Evolutionary conservation across 768 basidiomycete species (phyloP), one percentile per base, ranked within the genome.

Genomic region (Auriscalpium orientale): DNA sequence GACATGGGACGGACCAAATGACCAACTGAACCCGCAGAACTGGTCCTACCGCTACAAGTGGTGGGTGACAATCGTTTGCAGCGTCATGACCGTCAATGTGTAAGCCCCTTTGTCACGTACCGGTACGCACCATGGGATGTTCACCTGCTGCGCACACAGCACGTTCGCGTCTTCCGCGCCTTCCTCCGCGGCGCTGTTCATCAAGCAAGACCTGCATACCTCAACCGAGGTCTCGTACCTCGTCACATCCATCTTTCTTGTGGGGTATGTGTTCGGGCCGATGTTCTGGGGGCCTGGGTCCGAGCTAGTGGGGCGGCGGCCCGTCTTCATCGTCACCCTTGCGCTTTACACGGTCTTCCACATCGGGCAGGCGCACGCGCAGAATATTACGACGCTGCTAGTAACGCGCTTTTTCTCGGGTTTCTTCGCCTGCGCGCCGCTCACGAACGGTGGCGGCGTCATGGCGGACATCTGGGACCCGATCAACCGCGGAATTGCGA

Each of bases 391-490:
- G 36, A 61, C 63, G 2, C 37, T 63, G 8, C 56, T 61, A 12
- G 50, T 61, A 44, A 63, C 59, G 11, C 65, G 66, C 11, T 67
- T 68, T 51, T 50, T 68, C 4, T 61, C 56, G 35, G 67, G 67
- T 2, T 58, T 61, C 48, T 66, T 68, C 38, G 54, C 59, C 28
- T 51, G 51, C 15, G 58, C 58, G 8, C 65, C 67, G 4, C 53
- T 68, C 33, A 65, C 65, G 13, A 64, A 58, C 40, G 38, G 50
- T 8, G 57, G 56, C 1, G 63, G 65, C 0, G 55, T 68, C 43
- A 62, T 67, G 15, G 63, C 66, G 15, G 66, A 67, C 47, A 58
- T 67, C 28, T 68, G 65, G 63, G 58, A 65, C 43, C 51, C 67
- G 10, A 37, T 56, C 33, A 59, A 46, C 10, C 51, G 67, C 7